These are phyloP conservation scores for Volutella citrinella DNA, from an alignment of 2,329 filamentous ascomycete species.

Conservation along the genomic window DNA sequence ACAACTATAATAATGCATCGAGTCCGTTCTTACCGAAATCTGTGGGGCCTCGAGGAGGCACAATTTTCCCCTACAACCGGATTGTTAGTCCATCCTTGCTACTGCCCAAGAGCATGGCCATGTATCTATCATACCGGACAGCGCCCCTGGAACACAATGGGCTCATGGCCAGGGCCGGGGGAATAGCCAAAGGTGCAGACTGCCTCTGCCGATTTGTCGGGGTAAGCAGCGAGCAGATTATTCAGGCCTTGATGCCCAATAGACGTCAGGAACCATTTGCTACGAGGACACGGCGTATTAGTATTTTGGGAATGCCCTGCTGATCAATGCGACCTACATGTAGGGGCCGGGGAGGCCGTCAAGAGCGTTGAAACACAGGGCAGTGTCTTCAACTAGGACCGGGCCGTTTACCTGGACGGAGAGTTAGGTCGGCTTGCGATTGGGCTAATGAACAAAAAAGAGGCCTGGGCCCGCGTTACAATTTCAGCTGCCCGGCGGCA, in stretches of 20 bases:
- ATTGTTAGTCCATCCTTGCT: too few species aligned
- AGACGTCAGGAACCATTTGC: conserved; percentile 89
- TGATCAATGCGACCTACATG: conserved; percentile 60
- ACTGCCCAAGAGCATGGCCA: too few species aligned
- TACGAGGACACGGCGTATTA: conserved; percentile 40
- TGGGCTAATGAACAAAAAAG: too few species aligned
- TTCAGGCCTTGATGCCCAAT: conserved; percentile 85
- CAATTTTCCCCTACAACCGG: conserved; percentile 64
- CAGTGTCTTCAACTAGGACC: conserved; percentile 93
- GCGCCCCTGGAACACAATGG: conserved; percentile 86
- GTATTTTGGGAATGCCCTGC: neutral
- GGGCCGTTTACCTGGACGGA: conserved; percentile 69
- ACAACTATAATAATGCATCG: neutral
- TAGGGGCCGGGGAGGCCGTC: conserved; percentile 93
- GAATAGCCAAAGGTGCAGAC: conserved; percentile 96
- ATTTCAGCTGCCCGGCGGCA: conserved; percentile 75
- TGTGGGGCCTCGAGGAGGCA: conserved; percentile 74
- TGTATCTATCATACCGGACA: conserved; percentile 76
- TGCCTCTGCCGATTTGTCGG: conserved; percentile 87
- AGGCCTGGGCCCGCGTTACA: too few species aligned
- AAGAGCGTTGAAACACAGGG: conserved; percentile 86
- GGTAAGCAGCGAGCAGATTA: conserved; percentile 82
- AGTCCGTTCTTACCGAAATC: conserved; percentile 72
- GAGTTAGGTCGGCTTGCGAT: neutral
- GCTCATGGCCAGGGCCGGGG: conserved; percentile 77